These are phyloP conservation scores for Ochetophila trinervis DNA, from an alignment of 306 rosid genomes.

Conservation along the genomic window DNA sequence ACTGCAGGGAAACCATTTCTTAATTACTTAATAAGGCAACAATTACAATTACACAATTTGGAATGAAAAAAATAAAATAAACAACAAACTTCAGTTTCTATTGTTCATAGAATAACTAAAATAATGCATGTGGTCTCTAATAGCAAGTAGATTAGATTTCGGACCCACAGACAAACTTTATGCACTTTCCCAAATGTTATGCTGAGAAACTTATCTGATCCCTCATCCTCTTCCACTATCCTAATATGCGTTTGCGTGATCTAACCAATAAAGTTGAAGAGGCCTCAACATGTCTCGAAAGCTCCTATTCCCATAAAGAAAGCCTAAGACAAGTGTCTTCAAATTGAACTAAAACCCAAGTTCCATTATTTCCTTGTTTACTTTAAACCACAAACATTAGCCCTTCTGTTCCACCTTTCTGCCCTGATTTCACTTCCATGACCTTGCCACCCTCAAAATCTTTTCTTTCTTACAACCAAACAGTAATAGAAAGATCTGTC, in stretches of 20 bases:
- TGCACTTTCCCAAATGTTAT: no score
- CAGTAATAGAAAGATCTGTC: background rate
- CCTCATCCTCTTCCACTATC: no score
- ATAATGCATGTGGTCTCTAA: no score
- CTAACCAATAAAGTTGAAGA: background rate
- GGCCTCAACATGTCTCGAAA: no score
- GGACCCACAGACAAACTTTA: no score
- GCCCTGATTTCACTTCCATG: background rate
- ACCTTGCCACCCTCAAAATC: background rate
- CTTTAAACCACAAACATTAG: background rate
- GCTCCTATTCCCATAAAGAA: background rate
- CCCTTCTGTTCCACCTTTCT: background rate
- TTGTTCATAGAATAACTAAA: no score
- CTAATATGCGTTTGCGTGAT: no score
- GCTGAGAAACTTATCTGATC: no score
- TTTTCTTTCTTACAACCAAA: background rate
- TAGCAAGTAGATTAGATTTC: no score
- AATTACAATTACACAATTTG: background rate
- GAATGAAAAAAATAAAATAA: constrained; percentile 14
- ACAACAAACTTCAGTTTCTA: background rate
- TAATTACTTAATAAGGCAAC: background rate
- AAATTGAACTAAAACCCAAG: background rate
- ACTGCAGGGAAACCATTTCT: constrained; percentile 40
- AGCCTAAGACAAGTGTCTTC: background rate
- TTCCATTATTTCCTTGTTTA: background rate